Conservation (phyloP, 257 asterid genomes). For the Solanum pinnatisectum region DNA sequence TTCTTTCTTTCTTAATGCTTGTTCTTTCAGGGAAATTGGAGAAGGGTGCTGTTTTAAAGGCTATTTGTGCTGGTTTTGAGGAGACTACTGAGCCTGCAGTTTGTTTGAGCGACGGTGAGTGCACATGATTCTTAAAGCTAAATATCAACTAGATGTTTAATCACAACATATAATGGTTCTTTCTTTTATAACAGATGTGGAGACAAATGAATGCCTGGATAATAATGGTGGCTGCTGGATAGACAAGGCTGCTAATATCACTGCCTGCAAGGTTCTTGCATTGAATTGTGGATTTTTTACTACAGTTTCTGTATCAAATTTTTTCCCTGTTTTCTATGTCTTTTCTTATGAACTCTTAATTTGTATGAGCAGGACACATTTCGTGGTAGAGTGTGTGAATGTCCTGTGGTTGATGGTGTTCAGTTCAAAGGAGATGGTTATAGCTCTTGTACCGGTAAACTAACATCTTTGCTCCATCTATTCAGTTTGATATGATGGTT, state of each 20-base stretch:
- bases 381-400: conserved; percentile 76
- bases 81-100: conserved; percentile 98
- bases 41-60: conserved; percentile 70
- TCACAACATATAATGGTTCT: neutral
- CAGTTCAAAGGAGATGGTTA: conserved; percentile 78
- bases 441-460: conserved; percentile 51
- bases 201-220: conserved; percentile 73
- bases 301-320: neutral
- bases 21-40: conserved; percentile 60
- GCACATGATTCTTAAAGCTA: neutral
- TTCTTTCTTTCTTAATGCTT: neutral
- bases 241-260: conserved; percentile 49
- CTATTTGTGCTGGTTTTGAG: conserved; percentile 76
- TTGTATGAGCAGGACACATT: conserved; percentile 53
- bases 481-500: neutral
- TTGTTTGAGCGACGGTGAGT: conserved; percentile 79
- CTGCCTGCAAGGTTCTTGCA: conserved; percentile 70
- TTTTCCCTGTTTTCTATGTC: neutral
- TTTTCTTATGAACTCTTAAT: neutral
- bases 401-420: conserved; percentile 72
- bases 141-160: neutral
- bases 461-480: neutral
- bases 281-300: neutral
- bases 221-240: conserved; percentile 86
- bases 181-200: conserved; percentile 39